Conservation (phyloP, 2,329 filamentous ascomycete genomes). For the Claviceps sp. region DNA sequence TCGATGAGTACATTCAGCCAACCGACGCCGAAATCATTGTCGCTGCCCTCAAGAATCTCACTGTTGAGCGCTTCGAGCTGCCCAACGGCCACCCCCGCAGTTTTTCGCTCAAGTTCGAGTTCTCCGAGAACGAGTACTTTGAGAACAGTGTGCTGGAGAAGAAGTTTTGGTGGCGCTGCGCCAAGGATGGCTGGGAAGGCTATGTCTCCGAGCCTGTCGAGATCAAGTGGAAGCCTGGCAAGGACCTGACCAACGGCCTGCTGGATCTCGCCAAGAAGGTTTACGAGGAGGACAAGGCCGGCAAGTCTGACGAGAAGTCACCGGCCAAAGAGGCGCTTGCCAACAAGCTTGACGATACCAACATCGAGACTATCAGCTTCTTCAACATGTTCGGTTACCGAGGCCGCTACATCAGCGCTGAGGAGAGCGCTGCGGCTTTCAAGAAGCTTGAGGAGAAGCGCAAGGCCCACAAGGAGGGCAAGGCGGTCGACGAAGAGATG, state of each 20-base stretch:
- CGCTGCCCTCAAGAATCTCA: constrained; percentile 51
- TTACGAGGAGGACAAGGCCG: constrained; percentile 43
- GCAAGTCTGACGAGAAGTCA: constrained; percentile 28
- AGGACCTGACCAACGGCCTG: constrained; percentile 73
- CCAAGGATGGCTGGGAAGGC: constrained; percentile 55
- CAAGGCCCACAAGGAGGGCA: constrained; percentile 32
- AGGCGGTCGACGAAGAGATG: constrained; percentile 30
- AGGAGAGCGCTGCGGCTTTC: constrained; percentile 52
- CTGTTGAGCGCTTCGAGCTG: constrained; percentile 71
- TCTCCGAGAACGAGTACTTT: constrained; percentile 72
- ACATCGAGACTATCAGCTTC: constrained; percentile 60
- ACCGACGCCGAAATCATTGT: constrained; percentile 63
- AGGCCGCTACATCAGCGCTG: constrained; percentile 54
- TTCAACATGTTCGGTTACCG: constrained; percentile 82
- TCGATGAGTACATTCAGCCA: constrained; percentile 80
- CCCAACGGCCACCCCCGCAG: constrained; percentile 67
- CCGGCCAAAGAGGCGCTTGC: constrained; percentile 36
- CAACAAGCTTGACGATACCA: constrained; percentile 44
- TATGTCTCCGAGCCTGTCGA: constrained; percentile 80
- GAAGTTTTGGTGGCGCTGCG: constrained; percentile 75
- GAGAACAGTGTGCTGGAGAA: constrained; percentile 69
- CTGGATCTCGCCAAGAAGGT: constrained; percentile 60
- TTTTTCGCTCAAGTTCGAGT: constrained; percentile 65
- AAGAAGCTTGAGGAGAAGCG: constrained; percentile 49
- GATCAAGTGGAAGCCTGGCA: constrained; percentile 70